phyloP scores from a whole-genome alignment of 306 rosid species.

The Begonia fuchsioides region DNA sequence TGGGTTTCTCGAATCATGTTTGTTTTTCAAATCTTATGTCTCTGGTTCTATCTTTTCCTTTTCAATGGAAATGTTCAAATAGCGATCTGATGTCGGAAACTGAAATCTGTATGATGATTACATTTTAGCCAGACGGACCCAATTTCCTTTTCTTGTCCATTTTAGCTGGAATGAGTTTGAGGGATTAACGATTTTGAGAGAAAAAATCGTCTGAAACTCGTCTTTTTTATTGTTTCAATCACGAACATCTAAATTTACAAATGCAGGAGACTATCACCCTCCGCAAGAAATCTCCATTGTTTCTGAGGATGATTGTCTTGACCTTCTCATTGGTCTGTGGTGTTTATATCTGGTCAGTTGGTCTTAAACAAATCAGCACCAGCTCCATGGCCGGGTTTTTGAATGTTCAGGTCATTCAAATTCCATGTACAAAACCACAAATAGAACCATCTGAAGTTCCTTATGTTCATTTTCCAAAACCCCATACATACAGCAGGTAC shows the following conservation, averaged over 20 bases:
- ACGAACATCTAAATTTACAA: too few species aligned
- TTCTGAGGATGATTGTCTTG: slow-evolving; percentile 46
- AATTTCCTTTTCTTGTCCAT: too few species aligned
- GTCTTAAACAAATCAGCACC: slow-evolving; percentile 56
- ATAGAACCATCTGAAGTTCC: slow-evolving; percentile 22
- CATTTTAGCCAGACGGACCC: too few species aligned
- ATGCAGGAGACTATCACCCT: slow-evolving; percentile 51
- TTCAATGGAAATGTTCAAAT: not conserved
- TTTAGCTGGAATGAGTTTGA: too few species aligned
- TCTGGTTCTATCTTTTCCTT: not conserved
- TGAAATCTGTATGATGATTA: too few species aligned
- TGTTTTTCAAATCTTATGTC: not conserved
- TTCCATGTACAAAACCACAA: slow-evolving; percentile 15
- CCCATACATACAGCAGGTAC: slow-evolving; percentile 71
- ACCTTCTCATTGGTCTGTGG: slow-evolving; percentile 54
- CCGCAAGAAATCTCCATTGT: slow-evolving; percentile 65
- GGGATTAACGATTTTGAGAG: not conserved
- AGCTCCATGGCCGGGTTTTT: slow-evolving; percentile 30
- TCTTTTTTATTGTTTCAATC: slow-evolving; percentile 7
- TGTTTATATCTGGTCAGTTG: slow-evolving; percentile 49
- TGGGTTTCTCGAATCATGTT: not conserved
- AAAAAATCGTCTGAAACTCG: not conserved
- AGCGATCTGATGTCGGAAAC: not conserved
- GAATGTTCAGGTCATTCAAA: slow-evolving; percentile 30
- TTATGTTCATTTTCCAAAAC: slow-evolving; percentile 58